A percentile compares a stretch with the other conserved stretches of the same genome.
Evolutionary conservation across 176 grass and related monocot species (phyloP).

Genomic region (Ensete glaucum): DNA sequence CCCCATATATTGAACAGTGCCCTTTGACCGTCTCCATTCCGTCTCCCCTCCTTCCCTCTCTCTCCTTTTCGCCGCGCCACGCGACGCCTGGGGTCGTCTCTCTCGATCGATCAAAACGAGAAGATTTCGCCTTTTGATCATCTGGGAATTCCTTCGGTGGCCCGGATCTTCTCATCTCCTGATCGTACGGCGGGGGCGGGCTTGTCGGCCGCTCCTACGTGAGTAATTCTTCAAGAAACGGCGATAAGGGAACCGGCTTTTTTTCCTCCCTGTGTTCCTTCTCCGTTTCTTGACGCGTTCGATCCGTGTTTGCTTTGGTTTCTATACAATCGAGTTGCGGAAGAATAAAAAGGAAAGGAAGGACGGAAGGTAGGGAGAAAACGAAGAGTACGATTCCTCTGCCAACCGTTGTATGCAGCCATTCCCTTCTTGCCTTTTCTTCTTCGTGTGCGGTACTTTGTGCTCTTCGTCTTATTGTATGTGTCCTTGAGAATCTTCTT

Average conservation of each 20-base stretch:
- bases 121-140: constrained; percentile 26
- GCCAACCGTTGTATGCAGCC: background rate
- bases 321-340: background rate
- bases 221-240: background rate
- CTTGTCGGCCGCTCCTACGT: constrained; percentile 39
- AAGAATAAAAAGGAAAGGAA: background rate
- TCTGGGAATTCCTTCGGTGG: constrained; percentile 37
- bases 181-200: constrained; percentile 41
- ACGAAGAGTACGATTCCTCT: background rate
- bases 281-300: background rate
- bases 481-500: background rate
- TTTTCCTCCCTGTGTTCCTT: background rate
- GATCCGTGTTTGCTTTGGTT: background rate
- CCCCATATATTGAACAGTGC: constrained; percentile 1
- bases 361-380: background rate
- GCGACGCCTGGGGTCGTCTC: constrained; percentile 7
- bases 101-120: constrained; percentile 3
- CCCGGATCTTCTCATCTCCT: constrained; percentile 36
- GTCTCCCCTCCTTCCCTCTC: constrained; percentile 10
- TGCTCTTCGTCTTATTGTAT: background rate
- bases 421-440: background rate
- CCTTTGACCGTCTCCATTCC: background rate
- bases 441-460: background rate
- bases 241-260: background rate
- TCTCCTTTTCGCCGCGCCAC: background rate